Base-by-base conservation (phyloP, 163 green algal genomes). In the Coccomyxa subellipsoidea region DNA sequence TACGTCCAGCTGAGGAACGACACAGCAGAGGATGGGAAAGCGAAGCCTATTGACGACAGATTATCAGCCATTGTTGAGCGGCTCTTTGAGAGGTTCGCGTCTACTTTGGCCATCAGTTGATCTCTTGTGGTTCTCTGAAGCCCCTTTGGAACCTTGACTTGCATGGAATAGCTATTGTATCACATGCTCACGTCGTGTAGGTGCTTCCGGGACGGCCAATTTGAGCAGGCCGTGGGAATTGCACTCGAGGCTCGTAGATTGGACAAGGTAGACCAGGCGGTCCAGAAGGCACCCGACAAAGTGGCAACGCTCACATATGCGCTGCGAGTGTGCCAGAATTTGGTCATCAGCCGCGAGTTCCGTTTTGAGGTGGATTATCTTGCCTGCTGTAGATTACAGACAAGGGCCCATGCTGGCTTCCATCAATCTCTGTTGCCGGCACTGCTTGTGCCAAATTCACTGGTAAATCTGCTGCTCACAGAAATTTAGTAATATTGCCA, bases 151-250 rank as follows among this genome's bases (percentile, higher is more conserved):
- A 23, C 66, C 66, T 34, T 73, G 21, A 32, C 27, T 23, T 66
- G 9, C 7, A 31, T 78, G 23, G 47, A 12, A 59, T 18, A 23
- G 47, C 3, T 59, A 18, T 59, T 59, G 23, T 18, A 59, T 59
- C 47, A 59, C 47, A 59, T 8, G 47, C 15, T 27, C n/a, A 35
- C 32, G 23, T 38, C 34, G 27, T 86, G 59, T 84, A 96, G 93
- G 84, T 98, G 95, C 89, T 89, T 94, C 35, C 76, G 66, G 27
- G 92, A 96, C 36, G 90, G 93, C 9, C 93, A 98, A 88, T 96
- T 88, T 80, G 93, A 98, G 88, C 93, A 98, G 81, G 97, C 96
- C 4, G 90, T 99, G n/a, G 97, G 97, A 23, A 90, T 99, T 27
- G 95, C 96, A 4, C 83, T 99, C 38, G 97, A 99, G 86, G 85